Percentiles rank a stretch among this genome's conserved stretches.
phyloP scores from a whole-genome alignment of 2,329 filamentous ascomycete species.

The Colletotrichum shisoi region DNA sequence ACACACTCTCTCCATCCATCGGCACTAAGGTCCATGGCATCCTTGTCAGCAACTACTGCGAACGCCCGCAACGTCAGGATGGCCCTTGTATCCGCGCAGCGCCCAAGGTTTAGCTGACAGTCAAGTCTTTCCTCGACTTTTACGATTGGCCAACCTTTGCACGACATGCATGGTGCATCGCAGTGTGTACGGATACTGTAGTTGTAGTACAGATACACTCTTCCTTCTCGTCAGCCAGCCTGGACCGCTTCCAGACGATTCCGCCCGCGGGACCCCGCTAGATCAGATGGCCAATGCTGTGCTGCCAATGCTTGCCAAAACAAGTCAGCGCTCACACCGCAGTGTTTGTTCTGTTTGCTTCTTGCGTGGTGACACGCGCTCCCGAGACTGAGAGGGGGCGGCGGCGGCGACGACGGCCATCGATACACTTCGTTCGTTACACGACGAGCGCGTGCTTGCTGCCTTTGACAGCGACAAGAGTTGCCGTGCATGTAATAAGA shows the following conservation, averaged over 20 bases:
- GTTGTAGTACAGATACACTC: no score
- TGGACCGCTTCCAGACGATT: neutral
- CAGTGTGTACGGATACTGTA: no score
- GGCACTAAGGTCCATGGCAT: constrained; percentile 6
- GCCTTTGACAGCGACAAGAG: neutral
- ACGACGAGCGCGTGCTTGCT: neutral
- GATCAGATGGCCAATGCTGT: constrained; percentile 22
- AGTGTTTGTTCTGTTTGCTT: constrained; percentile 4
- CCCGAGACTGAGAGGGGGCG: neutral
- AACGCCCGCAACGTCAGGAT: neutral
- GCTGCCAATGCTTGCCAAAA: constrained; percentile 21
- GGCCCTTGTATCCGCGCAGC: neutral
- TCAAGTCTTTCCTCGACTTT: neutral
- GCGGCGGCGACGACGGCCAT: neutral
- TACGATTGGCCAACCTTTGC: neutral
- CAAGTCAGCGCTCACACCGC: neutral
- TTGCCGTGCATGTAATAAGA: constrained; percentile 14
- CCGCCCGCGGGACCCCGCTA: constrained; percentile 5
- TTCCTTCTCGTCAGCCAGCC: constrained; percentile 1
- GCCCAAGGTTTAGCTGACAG: neutral
- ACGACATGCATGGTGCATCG: neutral
- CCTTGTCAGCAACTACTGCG: constrained; percentile 1
- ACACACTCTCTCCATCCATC: neutral
- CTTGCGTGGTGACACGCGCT: neutral
- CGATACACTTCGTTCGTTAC: neutral